Evolutionary conservation across 1,284 basidiomycete species (phyloP).

Genomic region (Leccinum holopus): DNA sequence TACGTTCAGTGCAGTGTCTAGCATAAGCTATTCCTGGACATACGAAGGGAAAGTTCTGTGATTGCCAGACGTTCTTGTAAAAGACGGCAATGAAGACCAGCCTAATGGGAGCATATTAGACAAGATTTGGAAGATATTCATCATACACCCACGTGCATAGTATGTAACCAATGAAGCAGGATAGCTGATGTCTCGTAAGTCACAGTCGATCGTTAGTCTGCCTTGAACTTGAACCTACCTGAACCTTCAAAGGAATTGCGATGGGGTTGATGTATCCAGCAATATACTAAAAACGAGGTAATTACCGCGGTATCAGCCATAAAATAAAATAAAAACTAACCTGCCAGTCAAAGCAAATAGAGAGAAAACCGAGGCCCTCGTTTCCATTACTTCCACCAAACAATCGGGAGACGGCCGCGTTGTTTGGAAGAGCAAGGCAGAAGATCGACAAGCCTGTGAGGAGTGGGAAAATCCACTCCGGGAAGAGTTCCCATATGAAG

Average conservation of each 20-base stretch:
- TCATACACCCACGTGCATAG: slow-evolving; percentile 42
- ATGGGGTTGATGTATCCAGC: slow-evolving; percentile 41
- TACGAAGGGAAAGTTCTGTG: slow-evolving; percentile 50
- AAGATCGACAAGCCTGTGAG: slow-evolving; percentile 54
- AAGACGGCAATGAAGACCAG: slow-evolving; percentile 43
- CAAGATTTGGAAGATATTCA: background rate
- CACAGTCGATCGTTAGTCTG: background rate
- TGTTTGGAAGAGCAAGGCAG: slow-evolving; percentile 57
- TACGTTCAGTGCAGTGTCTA: background rate
- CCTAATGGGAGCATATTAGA: slow-evolving; percentile 25
- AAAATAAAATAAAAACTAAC: slow-evolving; percentile 14
- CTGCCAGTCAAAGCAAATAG: slow-evolving; percentile 60
- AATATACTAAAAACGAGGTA: slow-evolving; percentile 39
- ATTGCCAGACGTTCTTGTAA: slow-evolving; percentile 49
- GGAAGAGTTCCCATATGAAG: slow-evolving; percentile 52
- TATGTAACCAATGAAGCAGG: slow-evolving; percentile 42
- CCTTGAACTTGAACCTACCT: slow-evolving; percentile 26
- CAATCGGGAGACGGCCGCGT: slow-evolving; percentile 48
- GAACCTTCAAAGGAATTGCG: slow-evolving; percentile 45
- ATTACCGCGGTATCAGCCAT: background rate
- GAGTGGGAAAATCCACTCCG: slow-evolving; percentile 53
- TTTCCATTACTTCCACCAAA: slow-evolving; percentile 65
- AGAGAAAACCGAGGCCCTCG: slow-evolving; percentile 52
- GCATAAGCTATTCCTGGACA: background rate
- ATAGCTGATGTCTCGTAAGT: slow-evolving; percentile 32